These are phyloP conservation scores for Myxozyma mucilagina DNA, from an alignment of 805 yeast species.

Conservation along the genomic window DNA sequence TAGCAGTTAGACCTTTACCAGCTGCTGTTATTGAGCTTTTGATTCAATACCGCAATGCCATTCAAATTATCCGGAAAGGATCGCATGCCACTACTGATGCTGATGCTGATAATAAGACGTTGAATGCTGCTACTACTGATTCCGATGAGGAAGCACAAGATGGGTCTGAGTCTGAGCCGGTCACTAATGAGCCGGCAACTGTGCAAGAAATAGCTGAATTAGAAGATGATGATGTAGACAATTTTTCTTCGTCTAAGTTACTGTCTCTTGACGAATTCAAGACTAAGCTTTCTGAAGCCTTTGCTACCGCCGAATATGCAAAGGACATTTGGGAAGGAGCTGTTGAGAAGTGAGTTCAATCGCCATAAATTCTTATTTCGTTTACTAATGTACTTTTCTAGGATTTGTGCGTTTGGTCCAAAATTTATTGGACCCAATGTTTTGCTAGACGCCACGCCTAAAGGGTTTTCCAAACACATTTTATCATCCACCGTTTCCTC, in stretches of 20 bases:
- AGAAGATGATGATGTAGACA: slow-evolving; percentile 34
- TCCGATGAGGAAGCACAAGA: not conserved
- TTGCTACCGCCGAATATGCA: slow-evolving; percentile 37
- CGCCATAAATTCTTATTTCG: not conserved
- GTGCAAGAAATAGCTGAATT: slow-evolving; percentile 34
- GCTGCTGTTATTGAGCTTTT: slow-evolving; percentile 52
- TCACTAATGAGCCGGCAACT: slow-evolving; percentile 30
- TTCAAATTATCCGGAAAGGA: slow-evolving; percentile 14
- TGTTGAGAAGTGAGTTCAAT: slow-evolving; percentile 12
- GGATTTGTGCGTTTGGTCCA: slow-evolving; percentile 72
- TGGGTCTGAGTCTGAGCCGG: not conserved
- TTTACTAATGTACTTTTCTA: slow-evolving; percentile 30
- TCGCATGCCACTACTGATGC: slow-evolving; percentile 5
- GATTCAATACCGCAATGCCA: slow-evolving; percentile 29
- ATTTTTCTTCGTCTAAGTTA: slow-evolving; percentile 30
- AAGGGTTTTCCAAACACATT: slow-evolving; percentile 10
- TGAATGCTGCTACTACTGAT: not conserved
- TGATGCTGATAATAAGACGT: not conserved
- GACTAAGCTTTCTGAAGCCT: slow-evolving; percentile 39
- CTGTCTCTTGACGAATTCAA: slow-evolving; percentile 41
- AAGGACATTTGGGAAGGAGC: slow-evolving; percentile 36
- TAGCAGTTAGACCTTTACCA: slow-evolving; percentile 58
- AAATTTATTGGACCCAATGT: slow-evolving; percentile 74
- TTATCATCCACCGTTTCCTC: slow-evolving; percentile 8
- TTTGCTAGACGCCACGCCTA: slow-evolving; percentile 53